A percentile compares a stretch with the other conserved stretches of the same genome.
Conservation (phyloP, 2,329 filamentous ascomycete genomes). For the Acephala macrosclerotiorum region DNA sequence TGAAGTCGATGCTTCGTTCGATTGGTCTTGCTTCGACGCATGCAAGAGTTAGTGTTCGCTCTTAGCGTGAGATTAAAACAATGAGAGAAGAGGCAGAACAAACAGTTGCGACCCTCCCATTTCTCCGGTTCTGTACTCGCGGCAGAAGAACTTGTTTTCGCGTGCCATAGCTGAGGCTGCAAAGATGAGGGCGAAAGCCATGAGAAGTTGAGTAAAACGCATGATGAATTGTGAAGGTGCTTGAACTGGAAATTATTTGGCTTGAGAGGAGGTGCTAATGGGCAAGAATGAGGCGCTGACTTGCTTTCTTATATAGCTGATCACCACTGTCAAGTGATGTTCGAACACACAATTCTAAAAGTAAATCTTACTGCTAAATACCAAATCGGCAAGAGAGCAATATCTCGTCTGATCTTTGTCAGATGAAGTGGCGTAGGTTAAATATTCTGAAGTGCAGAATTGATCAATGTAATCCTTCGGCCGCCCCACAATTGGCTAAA, state of each 20-base stretch:
- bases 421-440: background rate
- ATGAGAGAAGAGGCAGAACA: background rate
- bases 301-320: background rate
- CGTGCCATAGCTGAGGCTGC: background rate
- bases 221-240: background rate
- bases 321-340: background rate
- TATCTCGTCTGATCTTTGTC: background rate
- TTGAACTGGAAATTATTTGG: background rate
- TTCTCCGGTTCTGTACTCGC: background rate
- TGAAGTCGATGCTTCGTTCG: background rate
- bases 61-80: background rate
- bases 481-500: constrained; percentile 2
- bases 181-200: constrained; percentile 3
- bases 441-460: background rate
- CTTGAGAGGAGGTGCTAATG: background rate
- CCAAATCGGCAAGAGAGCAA: background rate
- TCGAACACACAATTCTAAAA: background rate
- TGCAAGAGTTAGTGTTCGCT: background rate
- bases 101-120: background rate
- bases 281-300: background rate
- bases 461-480: background rate
- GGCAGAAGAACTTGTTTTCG: constrained; percentile 3
- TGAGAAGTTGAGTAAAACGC: constrained; percentile 5
- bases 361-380: background rate
- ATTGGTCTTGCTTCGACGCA: background rate